A percentile compares a stretch with the other conserved stretches of the same genome.
Conservation (phyloP, 2,329 filamentous ascomycete genomes). For the Raffaelea albimanens region DNA sequence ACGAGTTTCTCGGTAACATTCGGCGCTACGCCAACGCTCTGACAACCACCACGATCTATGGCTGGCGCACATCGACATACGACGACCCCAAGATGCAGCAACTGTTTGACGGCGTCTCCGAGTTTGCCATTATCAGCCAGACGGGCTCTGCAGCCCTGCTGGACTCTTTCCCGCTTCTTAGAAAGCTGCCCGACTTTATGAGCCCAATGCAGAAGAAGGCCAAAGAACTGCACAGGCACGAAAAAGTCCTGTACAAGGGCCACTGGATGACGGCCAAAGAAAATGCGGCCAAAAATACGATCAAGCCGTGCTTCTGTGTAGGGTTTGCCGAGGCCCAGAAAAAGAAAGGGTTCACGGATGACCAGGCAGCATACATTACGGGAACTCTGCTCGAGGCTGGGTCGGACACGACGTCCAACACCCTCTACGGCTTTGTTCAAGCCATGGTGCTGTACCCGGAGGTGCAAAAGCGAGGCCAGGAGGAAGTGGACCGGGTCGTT, state of each 20-base stretch:
- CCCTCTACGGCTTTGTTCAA: conserved; percentile 31
- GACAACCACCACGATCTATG: conserved; percentile 12
- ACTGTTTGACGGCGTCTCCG: conserved; percentile 8
- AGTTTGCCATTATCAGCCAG: conserved; percentile 5
- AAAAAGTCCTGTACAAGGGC: conserved; percentile 29
- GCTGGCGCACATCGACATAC: conserved; percentile 10
- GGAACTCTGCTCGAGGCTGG: conserved; percentile 28
- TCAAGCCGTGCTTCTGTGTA: conserved; percentile 12
- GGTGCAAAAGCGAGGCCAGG: conserved; percentile 29
- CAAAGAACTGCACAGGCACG: conserved; percentile 29
- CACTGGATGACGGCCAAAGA: conserved; percentile 32
- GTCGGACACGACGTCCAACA: conserved; percentile 32
- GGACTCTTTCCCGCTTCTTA: conserved; percentile 11
- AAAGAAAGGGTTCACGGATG: conserved; percentile 20
- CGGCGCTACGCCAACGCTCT: conserved; percentile 12
- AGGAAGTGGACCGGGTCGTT: conserved; percentile 30
- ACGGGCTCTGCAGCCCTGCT: conserved; percentile 1
- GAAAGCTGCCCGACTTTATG: conserved; percentile 31
- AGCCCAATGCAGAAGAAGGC: conserved; percentile 28
- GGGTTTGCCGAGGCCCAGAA: conserved; percentile 11
- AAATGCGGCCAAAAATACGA: conserved; percentile 18
- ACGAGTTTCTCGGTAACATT: conserved; percentile 15
- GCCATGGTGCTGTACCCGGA: conserved; percentile 34
- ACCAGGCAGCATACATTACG: conserved; percentile 20
- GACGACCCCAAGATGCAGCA: conserved; percentile 9